A percentile compares a stretch with the other conserved stretches of the same genome.
Conservation (phyloP, 129 eudicot species). For the Artemisia tridentata region DNA sequence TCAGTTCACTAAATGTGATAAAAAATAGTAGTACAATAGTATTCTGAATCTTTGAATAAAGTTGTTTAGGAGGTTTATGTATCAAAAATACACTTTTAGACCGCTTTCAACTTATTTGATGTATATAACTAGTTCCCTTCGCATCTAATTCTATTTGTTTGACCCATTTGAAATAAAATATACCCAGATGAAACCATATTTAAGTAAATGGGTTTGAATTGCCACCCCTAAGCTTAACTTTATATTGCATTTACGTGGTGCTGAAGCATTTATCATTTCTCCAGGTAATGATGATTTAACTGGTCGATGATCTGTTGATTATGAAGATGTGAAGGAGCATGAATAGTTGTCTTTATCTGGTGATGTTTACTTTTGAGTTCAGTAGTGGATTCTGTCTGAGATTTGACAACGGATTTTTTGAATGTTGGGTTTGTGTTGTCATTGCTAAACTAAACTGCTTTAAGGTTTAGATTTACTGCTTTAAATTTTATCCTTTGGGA, state of each 20-base stretch:
- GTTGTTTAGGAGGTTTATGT: too few species aligned
- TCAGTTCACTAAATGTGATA: too few species aligned
- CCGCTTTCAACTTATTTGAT: too few species aligned
- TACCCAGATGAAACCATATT: too few species aligned
- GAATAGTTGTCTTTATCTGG: not conserved
- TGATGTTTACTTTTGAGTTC: constrained; percentile 10
- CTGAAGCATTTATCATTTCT: not conserved
- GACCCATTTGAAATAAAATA: too few species aligned
- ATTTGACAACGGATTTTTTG: constrained; percentile 1
- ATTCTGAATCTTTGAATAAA: too few species aligned
- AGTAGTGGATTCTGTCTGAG: constrained; percentile 19
- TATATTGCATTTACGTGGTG: not conserved
- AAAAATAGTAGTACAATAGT: too few species aligned
- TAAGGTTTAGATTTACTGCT: not conserved
- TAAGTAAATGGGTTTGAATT: not conserved
- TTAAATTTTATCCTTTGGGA: not conserved
- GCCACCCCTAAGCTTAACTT: not conserved
- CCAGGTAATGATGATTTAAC: constrained; percentile 15
- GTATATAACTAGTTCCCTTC: too few species aligned
- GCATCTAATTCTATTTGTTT: too few species aligned
- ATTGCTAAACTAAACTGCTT: constrained; percentile 5
- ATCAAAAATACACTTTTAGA: too few species aligned
- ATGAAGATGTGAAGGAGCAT: constrained; percentile 11
- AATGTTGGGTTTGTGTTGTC: not conserved
- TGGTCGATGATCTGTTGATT: constrained; percentile 1